Conservation (phyloP, 2,329 filamentous ascomycete species). For the Epichloe hybrida region DNA sequence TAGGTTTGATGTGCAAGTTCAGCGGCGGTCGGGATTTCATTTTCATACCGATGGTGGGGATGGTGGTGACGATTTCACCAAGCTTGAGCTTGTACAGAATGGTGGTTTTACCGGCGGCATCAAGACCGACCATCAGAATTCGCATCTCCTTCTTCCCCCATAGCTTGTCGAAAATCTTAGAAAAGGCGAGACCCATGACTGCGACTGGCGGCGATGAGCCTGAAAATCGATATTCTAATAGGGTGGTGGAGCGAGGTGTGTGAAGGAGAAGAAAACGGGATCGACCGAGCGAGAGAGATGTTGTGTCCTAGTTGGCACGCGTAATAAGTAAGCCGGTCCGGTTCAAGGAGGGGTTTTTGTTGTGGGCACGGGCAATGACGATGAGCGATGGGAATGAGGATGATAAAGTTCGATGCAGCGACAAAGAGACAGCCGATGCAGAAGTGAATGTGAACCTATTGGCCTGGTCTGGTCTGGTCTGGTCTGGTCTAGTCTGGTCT, state of each 20-base stretch:
- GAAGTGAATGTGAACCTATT: neutral
- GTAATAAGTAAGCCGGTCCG: constrained; percentile 16
- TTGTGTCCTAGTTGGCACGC: constrained; percentile 17
- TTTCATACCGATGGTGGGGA: constrained; percentile 83
- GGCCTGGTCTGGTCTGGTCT: neutral
- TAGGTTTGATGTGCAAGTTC: neutral
- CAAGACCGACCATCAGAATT: constrained; percentile 99
- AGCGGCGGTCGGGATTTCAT: constrained; percentile 5
- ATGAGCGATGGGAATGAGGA: neutral
- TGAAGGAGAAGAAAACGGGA: constrained; percentile 8
- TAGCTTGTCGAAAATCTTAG: constrained; percentile 89
- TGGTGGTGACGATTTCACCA: constrained; percentile 97
- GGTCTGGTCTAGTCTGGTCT: neutral
- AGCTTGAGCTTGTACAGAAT: constrained; percentile 99
- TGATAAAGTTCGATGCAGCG: neutral
- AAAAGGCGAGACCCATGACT: constrained; percentile 97
- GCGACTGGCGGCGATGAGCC: constrained; percentile 32
- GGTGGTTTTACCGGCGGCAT: constrained; percentile 98
- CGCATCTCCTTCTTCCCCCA: constrained; percentile 99
- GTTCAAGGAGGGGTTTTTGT: constrained; percentile 11
- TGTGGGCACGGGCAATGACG: constrained; percentile 5
- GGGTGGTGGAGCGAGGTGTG: constrained; percentile 5
- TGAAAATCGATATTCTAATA: constrained; percentile 7
- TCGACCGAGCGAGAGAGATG: constrained; percentile 8
- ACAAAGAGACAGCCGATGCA: neutral